phyloP scores from a whole-genome alignment of 2,329 filamentous ascomycete species.

The Fusarium tjaetaba region DNA sequence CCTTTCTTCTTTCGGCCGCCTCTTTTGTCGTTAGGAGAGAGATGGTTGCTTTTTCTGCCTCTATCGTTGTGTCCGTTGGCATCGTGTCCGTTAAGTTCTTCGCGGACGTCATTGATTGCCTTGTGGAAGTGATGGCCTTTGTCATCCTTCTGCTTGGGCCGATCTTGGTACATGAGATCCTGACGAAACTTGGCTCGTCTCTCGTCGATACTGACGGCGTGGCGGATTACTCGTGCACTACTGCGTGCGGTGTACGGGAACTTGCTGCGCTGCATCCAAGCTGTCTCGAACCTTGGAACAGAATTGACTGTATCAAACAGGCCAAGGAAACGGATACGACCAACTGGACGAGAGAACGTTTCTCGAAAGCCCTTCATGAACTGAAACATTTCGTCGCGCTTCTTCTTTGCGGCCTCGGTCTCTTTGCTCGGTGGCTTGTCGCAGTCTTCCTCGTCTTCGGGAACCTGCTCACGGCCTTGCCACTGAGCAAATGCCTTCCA shows the following conservation, averaged over 20 bases:
- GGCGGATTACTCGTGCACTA: conserved; percentile 70
- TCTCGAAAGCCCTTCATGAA: conserved; percentile 85
- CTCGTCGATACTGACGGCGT: conserved; percentile 77
- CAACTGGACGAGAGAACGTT: conserved; percentile 80
- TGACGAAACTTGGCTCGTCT: conserved; percentile 77
- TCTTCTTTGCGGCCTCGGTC: conserved; percentile 52
- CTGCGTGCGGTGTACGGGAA: conserved; percentile 74
- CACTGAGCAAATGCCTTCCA: conserved; percentile 84
- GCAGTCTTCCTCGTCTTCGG: conserved; percentile 47
- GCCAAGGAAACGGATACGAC: conserved; percentile 78
- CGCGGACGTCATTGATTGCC: conserved; percentile 35
- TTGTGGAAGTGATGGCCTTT: conserved; percentile 41
- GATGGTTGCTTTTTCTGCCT: conserved; percentile 27
- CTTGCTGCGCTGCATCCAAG: conserved; percentile 81
- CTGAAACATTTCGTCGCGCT: conserved; percentile 68
- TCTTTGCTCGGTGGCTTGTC: conserved; percentile 39
- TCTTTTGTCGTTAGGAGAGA: conserved; percentile 24
- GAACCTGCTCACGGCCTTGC: conserved; percentile 67
- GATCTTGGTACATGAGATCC: conserved; percentile 70
- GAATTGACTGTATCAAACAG: conserved; percentile 87
- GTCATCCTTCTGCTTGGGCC: conserved; percentile 21
- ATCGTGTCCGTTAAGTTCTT: conserved; percentile 18
- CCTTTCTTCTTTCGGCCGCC: background rate
- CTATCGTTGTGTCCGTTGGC: conserved; percentile 20
- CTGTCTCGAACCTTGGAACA: conserved; percentile 78